Evolutionary conservation across 2,329 filamentous ascomycete genomes (phyloP).

Genomic region (Talaromyces sp.): DNA sequence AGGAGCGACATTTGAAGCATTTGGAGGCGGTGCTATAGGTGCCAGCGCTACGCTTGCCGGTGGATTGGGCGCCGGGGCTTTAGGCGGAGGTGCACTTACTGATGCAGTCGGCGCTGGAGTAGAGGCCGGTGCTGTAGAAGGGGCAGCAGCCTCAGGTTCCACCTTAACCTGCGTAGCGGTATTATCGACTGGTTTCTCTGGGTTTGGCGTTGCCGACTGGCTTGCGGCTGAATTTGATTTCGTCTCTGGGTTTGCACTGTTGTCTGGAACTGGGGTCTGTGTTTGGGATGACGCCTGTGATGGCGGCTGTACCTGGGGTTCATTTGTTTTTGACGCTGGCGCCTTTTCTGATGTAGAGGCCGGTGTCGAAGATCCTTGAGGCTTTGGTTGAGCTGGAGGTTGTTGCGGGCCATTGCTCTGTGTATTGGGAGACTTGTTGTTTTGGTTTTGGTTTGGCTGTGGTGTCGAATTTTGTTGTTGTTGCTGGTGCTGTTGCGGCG

Average conservation of each 20-base stretch:
- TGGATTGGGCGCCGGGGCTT: neutral
- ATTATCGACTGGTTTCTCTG: constrained; percentile 1
- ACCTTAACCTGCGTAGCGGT: constrained; percentile 22
- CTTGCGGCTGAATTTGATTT: neutral
- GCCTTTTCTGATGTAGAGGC: neutral
- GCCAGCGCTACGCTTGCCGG: constrained; percentile 11
- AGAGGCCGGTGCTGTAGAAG: neutral
- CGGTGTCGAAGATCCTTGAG: constrained; percentile 3
- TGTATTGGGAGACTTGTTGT: constrained; percentile 11
- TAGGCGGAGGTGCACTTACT: neutral
- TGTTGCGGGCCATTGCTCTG: constrained; percentile 6
- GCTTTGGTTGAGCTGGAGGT: neutral
- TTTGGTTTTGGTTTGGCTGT: neutral
- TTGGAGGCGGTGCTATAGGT: constrained; percentile 15
- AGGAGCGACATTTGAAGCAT: constrained; percentile 14
- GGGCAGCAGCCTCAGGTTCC: constrained; percentile 18
- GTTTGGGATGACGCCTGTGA: constrained; percentile 7
- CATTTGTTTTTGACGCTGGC: neutral
- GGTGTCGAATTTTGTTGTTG: constrained; percentile 1
- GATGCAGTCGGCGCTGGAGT: neutral
- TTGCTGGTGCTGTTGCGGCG: constrained; percentile 15
- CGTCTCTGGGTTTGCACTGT: constrained; percentile 5
- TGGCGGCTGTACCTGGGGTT: constrained; percentile 4
- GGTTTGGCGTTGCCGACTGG: neutral
- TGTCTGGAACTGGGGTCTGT: constrained; percentile 10